Evolutionary conservation across 2,329 filamentous ascomycete genomes (phyloP), one percentile per base, ranked within the genome.

Genomic region (Fusarium bulbicola): DNA sequence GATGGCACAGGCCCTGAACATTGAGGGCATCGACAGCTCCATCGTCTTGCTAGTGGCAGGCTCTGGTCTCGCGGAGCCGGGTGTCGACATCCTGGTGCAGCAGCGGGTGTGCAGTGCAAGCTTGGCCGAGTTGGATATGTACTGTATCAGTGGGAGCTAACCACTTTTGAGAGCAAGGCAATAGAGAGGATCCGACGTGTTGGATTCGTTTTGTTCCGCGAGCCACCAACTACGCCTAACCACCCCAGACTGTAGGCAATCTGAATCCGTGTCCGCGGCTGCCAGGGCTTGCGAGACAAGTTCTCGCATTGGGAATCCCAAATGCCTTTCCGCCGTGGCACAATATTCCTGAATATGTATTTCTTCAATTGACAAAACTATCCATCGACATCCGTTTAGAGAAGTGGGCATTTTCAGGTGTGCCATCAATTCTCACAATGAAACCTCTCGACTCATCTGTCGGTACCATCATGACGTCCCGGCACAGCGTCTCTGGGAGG

Each of bases 41-140:
- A 67, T 75, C 56, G 37, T 39, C 50, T 46, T 65, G 56, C 68
- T 77, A 77, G 74, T 75, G 66, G 45, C 69, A 60, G 57, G 49
- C 74, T 66, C 73, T 63, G 64, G 62, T 63, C 60, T 77, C 76
- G 76, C 75, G 76, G 76, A 78, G 77, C 76, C 76, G 75, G 76
- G 74, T 77, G 46, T 59, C 56, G 49, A 70, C 72, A 78, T 68
- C 74, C 76, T 70, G 72, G 72, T 66, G 36, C 39, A 63, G 57
- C 50, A 30, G 30, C 36, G 62, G 39, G 40, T 67, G 60, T 50
- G 47, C 52, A 59, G 58, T 50, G 47, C 52, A 59, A 59, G 53
- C 53, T 66, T 70, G 56, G 63, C 67, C 63, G 52, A 50, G 60
- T 71, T 65, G 66, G 65, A 28, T 34, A 34, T 34, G 32, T 30